A percentile compares a stretch with the other conserved stretches of the same genome.
phyloP scores from a whole-genome alignment of 2,329 filamentous ascomycete species.

The Cercospora beticola region DNA sequence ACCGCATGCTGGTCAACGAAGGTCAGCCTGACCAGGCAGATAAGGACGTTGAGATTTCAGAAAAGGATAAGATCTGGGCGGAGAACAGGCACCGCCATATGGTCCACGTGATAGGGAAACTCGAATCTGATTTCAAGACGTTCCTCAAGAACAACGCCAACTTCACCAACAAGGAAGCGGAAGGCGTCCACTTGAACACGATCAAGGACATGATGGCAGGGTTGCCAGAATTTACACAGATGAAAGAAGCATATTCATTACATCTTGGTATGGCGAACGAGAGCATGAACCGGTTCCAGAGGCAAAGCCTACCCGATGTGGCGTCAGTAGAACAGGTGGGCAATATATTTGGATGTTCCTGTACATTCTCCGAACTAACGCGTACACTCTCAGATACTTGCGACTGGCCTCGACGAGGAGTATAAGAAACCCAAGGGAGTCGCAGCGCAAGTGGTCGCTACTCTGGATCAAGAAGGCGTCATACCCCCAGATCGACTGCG shows the following conservation, averaged over 20 bases:
- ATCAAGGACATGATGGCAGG: conserved; percentile 98
- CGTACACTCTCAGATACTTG: conserved; percentile 59
- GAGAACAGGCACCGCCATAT: conserved; percentile 93
- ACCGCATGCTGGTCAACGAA: conserved; percentile 75
- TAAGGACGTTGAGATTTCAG: conserved; percentile 87
- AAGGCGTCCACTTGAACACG: conserved; percentile 72
- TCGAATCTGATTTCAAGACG: conserved; percentile 88
- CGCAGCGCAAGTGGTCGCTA: conserved; percentile 76
- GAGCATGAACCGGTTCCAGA: conserved; percentile 90
- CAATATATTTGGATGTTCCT: not conserved
- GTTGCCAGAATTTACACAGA: conserved; percentile 88
- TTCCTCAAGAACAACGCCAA: conserved; percentile 91
- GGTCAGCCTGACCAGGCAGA: conserved; percentile 68
- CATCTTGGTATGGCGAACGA: conserved; percentile 97
- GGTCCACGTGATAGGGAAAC: conserved; percentile 93
- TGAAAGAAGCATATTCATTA: conserved; percentile 91
- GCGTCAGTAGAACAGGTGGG: conserved; percentile 77
- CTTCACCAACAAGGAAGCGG: conserved; percentile 72
- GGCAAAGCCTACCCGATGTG: conserved; percentile 80
- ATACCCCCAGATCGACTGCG: conserved; percentile 73
- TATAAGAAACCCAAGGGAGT: conserved; percentile 87
- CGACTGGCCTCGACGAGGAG: conserved; percentile 91
- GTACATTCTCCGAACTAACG: not conserved
- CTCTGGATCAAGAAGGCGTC: conserved; percentile 83
- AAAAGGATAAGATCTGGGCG: conserved; percentile 93